A percentile compares a stretch with the other conserved stretches of the same genome.
These are phyloP conservation scores for Harringtonia aguacate DNA, from an alignment of 2,329 filamentous ascomycete genomes.

Conservation along the genomic window DNA sequence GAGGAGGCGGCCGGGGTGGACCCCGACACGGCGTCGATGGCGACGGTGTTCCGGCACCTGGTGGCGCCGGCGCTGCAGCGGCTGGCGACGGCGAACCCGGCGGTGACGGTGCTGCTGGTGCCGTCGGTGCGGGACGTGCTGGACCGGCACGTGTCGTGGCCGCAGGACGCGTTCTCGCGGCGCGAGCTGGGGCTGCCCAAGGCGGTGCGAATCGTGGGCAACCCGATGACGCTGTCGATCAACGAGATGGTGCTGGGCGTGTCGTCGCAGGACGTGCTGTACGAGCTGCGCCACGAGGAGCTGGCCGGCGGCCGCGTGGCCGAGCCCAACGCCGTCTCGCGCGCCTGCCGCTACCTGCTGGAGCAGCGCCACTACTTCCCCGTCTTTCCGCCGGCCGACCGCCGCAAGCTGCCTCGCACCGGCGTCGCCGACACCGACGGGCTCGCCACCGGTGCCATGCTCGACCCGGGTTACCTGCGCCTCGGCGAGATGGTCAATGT, in stretches of 20 bases:
- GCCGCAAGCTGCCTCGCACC: conserved; percentile 55
- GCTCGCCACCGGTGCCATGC: conserved; percentile 58
- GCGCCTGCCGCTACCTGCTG: conserved; percentile 68
- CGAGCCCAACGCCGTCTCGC: conserved; percentile 50
- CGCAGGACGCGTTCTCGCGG: conserved; percentile 49
- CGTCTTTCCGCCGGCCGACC: conserved; percentile 68
- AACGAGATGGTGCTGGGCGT: conserved; percentile 81
- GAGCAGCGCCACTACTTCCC: conserved; percentile 90
- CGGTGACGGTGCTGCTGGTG: conserved; percentile 69
- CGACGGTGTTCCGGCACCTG: conserved; percentile 72
- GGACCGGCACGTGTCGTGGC: conserved; percentile 78
- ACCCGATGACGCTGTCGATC: conserved; percentile 79
- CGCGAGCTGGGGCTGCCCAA: conserved; percentile 73
- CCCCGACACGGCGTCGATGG: conserved; percentile 68
- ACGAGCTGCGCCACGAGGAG: conserved; percentile 70
- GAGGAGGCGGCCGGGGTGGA: conserved; percentile 54
- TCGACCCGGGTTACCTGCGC: conserved; percentile 79
- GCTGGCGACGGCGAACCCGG: conserved; percentile 59
- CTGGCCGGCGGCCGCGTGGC: conserved; percentile 40
- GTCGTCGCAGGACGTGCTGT: conserved; percentile 74
- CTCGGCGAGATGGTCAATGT: conserved; percentile 85
- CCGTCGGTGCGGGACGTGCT: conserved; percentile 78
- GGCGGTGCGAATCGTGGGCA: conserved; percentile 67
- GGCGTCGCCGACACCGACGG: conserved; percentile 49
- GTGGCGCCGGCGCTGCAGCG: conserved; percentile 64